phyloP scores from a whole-genome alignment of 2,329 filamentous ascomycete genomes.

The Cladophialophora immunda region DNA sequence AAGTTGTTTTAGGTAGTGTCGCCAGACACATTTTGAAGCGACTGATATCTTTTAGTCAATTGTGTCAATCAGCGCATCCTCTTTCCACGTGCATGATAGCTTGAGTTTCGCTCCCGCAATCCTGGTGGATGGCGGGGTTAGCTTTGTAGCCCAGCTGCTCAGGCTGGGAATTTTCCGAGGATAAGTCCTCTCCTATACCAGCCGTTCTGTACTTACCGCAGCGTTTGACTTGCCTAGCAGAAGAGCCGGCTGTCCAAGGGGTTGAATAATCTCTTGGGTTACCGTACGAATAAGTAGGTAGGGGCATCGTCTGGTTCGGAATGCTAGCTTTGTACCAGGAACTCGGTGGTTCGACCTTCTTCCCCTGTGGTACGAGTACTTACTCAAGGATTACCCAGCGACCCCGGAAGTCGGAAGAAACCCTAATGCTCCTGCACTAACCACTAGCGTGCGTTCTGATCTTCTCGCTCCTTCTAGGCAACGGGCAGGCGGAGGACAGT shows the following conservation, averaged over 20 bases:
- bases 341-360: neutral
- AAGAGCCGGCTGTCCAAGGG: neutral
- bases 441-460: neutral
- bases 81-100: slow-evolving; percentile 1
- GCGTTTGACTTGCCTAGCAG: neutral
- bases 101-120: neutral
- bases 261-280: neutral
- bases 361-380: neutral
- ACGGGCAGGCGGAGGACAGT: neutral
- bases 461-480: neutral
- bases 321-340: neutral
- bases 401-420: slow-evolving; percentile 2
- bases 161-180: neutral
- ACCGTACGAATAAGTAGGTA: too few species aligned
- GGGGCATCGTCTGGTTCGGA: neutral
- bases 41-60: neutral
- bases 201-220: neutral
- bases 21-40: slow-evolving; percentile 2
- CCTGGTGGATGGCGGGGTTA: neutral
- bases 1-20: neutral
- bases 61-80: neutral
- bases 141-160: neutral
- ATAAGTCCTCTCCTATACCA: neutral
- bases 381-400: neutral
- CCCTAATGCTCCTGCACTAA: neutral